A percentile compares a stretch with the other conserved stretches of the same genome.
Evolutionary conservation across 108 stramenopile genomes (phyloP).

Genomic region (Bacterosira constricta): DNA sequence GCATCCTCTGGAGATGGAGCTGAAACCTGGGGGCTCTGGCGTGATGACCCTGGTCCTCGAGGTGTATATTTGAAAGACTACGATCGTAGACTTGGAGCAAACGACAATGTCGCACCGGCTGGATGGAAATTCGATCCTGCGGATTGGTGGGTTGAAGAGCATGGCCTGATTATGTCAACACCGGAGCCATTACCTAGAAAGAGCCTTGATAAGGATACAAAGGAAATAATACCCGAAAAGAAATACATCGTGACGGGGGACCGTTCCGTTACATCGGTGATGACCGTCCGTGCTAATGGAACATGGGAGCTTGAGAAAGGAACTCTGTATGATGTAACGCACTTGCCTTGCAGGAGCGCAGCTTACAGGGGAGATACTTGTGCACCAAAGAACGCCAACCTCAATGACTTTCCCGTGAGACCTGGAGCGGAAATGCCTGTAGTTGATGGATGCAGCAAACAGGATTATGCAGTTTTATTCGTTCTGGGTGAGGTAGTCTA

Average conservation of each 20-base stretch:
- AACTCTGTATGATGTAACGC: constrained; percentile 55
- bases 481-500: constrained; percentile 57
- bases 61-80: constrained; percentile 77
- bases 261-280: constrained; percentile 39
- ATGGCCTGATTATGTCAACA: constrained; percentile 61
- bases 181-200: constrained; percentile 47
- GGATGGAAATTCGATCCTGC: constrained; percentile 80
- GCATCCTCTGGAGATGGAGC: constrained; percentile 58
- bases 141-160: constrained; percentile 90
- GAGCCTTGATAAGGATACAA: constrained; percentile 64
- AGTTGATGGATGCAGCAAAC: constrained; percentile 42
- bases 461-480: constrained; percentile 61
- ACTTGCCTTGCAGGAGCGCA: constrained; percentile 54
- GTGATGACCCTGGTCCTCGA: constrained; percentile 84
- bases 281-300: constrained; percentile 49
- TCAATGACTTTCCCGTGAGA: constrained; percentile 51
- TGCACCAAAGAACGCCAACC: constrained; percentile 36
- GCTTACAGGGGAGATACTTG: constrained; percentile 42
- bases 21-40: constrained; percentile 79
- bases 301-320: constrained; percentile 50
- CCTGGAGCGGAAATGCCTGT: constrained; percentile 57
- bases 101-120: constrained; percentile 65
- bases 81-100: constrained; percentile 41
- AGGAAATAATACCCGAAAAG: constrained; percentile 28
- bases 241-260: constrained; percentile 55